Conservation (phyloP, 345 rosid genomes). For the Sonneratia alba region DNA sequence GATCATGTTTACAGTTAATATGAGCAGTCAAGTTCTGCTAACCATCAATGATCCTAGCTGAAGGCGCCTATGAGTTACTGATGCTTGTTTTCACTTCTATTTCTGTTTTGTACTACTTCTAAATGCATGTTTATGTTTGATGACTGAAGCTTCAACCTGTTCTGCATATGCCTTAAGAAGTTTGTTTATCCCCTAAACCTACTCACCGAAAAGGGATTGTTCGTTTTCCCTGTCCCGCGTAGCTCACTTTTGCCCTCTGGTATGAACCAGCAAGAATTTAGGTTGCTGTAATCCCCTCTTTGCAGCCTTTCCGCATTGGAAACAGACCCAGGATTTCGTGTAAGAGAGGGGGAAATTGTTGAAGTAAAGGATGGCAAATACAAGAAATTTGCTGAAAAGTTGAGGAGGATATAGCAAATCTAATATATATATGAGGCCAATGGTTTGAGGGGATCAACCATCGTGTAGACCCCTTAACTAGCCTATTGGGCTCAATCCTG, state of each 20-base stretch:
- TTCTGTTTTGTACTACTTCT: constrained; percentile 20
- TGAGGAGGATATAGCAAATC: too few species aligned
- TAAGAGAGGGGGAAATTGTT: too few species aligned
- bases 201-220: background rate
- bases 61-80: background rate
- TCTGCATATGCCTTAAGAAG: constrained; percentile 1
- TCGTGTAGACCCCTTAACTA: too few species aligned
- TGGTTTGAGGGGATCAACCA: too few species aligned
- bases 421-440: too few species aligned
- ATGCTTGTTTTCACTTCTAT: background rate
- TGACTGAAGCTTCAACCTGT: constrained; percentile 10
- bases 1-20: constrained; percentile 8
- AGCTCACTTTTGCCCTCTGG: background rate
- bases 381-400: too few species aligned
- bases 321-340: too few species aligned
- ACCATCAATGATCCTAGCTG: constrained; percentile 18
- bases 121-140: constrained; percentile 18
- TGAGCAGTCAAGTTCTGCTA: constrained; percentile 12
- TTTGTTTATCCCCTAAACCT: constrained; percentile 8
- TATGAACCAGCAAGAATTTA: background rate
- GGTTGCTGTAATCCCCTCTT: background rate
- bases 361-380: too few species aligned
- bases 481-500: too few species aligned
- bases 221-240: background rate
- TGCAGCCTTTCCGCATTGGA: background rate